Conservation (phyloP, 225 moss, liverwort and hornwort genomes). For the Sphagnum tenellum region DNA sequence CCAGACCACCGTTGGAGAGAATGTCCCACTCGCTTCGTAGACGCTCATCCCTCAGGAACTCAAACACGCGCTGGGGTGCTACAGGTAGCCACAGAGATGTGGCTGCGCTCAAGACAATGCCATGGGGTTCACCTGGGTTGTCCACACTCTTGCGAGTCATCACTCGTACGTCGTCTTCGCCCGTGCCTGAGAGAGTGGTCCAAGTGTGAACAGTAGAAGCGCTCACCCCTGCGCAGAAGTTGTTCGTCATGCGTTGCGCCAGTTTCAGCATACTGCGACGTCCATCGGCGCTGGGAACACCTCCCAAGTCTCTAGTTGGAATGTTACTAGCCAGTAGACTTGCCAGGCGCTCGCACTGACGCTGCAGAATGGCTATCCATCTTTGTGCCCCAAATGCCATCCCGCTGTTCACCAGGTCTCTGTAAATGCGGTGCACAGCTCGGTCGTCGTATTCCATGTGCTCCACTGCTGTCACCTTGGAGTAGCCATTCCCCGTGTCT, state of each 20-base stretch:
- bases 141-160: constrained; percentile 49
- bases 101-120: constrained; percentile 31
- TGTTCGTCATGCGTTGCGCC: constrained; percentile 47
- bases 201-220: constrained; percentile 34
- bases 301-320: constrained; percentile 25
- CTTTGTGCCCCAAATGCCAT: constrained; percentile 40
- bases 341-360: constrained; percentile 36
- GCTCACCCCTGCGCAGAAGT: constrained; percentile 40
- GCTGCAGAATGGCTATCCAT: constrained; percentile 36
- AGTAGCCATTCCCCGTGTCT: constrained; percentile 35
- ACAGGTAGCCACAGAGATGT: constrained; percentile 40
- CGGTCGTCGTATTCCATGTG: constrained; percentile 37
- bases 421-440: constrained; percentile 24
- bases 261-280: constrained; percentile 28
- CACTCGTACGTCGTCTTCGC: constrained; percentile 40
- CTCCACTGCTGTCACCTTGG: constrained; percentile 27
- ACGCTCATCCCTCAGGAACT: constrained; percentile 41
- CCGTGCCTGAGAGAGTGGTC: constrained; percentile 23
- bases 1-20: constrained; percentile 36
- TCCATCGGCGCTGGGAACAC: constrained; percentile 28
- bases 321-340: constrained; percentile 23
- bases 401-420: constrained; percentile 25
- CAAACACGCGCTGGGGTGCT: constrained; percentile 39
- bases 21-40: constrained; percentile 50
- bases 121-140: constrained; percentile 49